Evolutionary conservation across 208 protist species (phyloP).

Genomic region (Vickermania ingenoplastis): DNA sequence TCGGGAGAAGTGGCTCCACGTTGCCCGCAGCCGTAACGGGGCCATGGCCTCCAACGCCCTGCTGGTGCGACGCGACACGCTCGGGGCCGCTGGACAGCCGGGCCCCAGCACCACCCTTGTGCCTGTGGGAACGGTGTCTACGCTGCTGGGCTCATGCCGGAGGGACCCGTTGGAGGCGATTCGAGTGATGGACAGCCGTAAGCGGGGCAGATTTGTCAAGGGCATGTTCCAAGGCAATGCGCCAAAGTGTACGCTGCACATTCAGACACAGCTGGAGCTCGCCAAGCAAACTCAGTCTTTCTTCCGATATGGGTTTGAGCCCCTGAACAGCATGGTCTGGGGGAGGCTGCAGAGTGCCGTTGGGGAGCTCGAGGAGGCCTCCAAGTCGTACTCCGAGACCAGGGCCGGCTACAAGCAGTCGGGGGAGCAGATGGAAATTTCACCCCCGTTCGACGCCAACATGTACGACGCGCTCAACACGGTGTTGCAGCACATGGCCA

Average conservation of each 20-base stretch:
- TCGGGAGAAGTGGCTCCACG: slow-evolving; percentile 54
- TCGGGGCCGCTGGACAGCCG: slow-evolving; percentile 1
- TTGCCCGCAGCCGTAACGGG: slow-evolving; percentile 64
- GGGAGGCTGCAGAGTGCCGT: slow-evolving; percentile 21
- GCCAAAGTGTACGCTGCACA: slow-evolving; percentile 45
- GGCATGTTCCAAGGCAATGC: slow-evolving; percentile 55
- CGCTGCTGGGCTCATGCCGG: slow-evolving; percentile 41
- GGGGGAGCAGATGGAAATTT: slow-evolving; percentile 52
- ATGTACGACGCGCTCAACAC: slow-evolving; percentile 35
- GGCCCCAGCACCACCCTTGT: slow-evolving; percentile 7
- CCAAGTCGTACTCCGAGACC: slow-evolving; percentile 53
- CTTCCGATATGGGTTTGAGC: slow-evolving; percentile 76
- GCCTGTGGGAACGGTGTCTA: slow-evolving; percentile 51
- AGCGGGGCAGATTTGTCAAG: slow-evolving; percentile 68
- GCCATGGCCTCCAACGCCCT: slow-evolving; percentile 76
- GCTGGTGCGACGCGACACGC: slow-evolving; percentile 31
- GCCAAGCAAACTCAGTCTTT: slow-evolving; percentile 70
- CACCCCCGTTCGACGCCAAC: slow-evolving; percentile 34
- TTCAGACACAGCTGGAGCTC: slow-evolving; percentile 74
- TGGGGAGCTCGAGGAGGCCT: slow-evolving; percentile 31
- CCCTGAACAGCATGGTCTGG: slow-evolving; percentile 62
- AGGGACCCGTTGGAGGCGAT: slow-evolving; percentile 70
- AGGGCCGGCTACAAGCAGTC: slow-evolving; percentile 47
- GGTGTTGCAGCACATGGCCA: slow-evolving; percentile 60
- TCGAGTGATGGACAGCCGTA: slow-evolving; percentile 67